These are phyloP conservation scores for Scheffersomyces segobiensis DNA, from an alignment of 1,139 yeast species.

Conservation along the genomic window DNA sequence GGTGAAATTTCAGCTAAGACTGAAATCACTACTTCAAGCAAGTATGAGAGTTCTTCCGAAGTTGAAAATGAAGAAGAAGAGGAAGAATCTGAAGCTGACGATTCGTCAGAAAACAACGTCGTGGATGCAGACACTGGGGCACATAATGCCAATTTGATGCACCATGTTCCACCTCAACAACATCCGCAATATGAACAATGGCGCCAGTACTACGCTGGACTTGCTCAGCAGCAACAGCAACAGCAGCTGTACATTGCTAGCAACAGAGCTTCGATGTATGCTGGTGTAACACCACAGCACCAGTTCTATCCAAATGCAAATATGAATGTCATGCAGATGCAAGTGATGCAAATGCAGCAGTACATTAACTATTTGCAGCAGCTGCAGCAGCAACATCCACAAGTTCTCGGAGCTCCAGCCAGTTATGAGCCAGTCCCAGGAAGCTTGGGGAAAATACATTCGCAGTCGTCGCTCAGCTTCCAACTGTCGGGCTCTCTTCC, in stretches of 20 bases:
- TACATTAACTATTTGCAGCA: conserved; percentile 8
- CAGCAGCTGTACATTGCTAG: conserved; percentile 14
- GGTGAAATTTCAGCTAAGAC: not conserved
- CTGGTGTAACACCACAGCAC: conserved; percentile 5
- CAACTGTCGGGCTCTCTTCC: conserved; percentile 1
- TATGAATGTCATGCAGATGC: conserved; percentile 9
- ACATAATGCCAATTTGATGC: not conserved
- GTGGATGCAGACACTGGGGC: not conserved
- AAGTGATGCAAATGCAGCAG: conserved; percentile 8
- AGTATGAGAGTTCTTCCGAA: not conserved
- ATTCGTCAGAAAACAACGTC: conserved; percentile 3
- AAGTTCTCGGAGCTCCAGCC: not conserved
- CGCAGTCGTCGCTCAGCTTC: not conserved
- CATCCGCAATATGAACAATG: conserved; percentile 24
- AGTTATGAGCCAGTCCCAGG: not conserved
- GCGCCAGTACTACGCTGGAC: conserved; percentile 27
- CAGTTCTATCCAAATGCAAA: conserved; percentile 3
- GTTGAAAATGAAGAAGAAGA: conserved; percentile 3
- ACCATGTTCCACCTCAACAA: not conserved
- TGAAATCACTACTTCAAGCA: not conserved
- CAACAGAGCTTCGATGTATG: conserved; percentile 7
- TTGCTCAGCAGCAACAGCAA: conserved; percentile 25
- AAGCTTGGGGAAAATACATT: not conserved
- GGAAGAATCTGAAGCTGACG: conserved; percentile 1
- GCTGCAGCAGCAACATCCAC: conserved; percentile 4